A percentile compares a stretch with the other conserved stretches of the same genome.
Conservation (phyloP, 1,139 yeast species). For the Geotrichum phurueaensis region DNA sequence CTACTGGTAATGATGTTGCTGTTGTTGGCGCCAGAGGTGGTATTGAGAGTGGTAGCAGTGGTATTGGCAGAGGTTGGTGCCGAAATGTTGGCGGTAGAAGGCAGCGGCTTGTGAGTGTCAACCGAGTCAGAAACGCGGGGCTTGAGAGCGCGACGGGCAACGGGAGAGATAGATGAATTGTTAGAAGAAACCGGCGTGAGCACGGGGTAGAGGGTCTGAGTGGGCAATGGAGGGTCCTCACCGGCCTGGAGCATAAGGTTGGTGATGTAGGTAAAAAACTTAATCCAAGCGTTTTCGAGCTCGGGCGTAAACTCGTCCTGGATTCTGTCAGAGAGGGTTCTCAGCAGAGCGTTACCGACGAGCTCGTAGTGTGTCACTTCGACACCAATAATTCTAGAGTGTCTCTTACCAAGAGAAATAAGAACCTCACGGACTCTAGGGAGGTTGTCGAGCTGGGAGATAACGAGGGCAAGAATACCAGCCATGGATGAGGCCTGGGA, state of each 20-base stretch:
- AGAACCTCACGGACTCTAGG: slow-evolving; percentile 54
- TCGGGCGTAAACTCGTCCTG: slow-evolving; percentile 45
- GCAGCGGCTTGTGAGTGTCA: slow-evolving; percentile 10
- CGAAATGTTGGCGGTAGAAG: slow-evolving; percentile 4
- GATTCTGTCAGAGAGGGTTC: slow-evolving; percentile 67
- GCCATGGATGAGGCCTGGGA: slow-evolving; percentile 77
- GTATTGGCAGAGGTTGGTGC: slow-evolving; percentile 14
- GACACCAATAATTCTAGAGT: slow-evolving; percentile 67
- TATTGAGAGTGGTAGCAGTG: slow-evolving; percentile 9
- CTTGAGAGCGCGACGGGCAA: slow-evolving; percentile 20
- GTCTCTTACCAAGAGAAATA: slow-evolving; percentile 63
- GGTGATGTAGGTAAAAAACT: slow-evolving; percentile 47
- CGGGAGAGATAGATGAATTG: slow-evolving; percentile 13
- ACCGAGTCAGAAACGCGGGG: slow-evolving; percentile 12
- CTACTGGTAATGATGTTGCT: background rate
- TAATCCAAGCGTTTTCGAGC: slow-evolving; percentile 64
- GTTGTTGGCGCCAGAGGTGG: background rate
- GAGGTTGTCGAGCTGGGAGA: slow-evolving; percentile 42
- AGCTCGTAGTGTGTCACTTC: slow-evolving; percentile 67
- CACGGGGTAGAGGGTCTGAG: slow-evolving; percentile 23
- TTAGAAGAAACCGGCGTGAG: slow-evolving; percentile 18
- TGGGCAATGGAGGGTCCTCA: slow-evolving; percentile 47
- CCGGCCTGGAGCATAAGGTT: slow-evolving; percentile 61
- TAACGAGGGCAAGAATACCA: slow-evolving; percentile 64
- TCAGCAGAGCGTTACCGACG: slow-evolving; percentile 73